Evolutionary conservation across 768 basidiomycete genomes (phyloP), one percentile per base, ranked within the genome.

Genomic region (Fomitopsis serialis): DNA sequence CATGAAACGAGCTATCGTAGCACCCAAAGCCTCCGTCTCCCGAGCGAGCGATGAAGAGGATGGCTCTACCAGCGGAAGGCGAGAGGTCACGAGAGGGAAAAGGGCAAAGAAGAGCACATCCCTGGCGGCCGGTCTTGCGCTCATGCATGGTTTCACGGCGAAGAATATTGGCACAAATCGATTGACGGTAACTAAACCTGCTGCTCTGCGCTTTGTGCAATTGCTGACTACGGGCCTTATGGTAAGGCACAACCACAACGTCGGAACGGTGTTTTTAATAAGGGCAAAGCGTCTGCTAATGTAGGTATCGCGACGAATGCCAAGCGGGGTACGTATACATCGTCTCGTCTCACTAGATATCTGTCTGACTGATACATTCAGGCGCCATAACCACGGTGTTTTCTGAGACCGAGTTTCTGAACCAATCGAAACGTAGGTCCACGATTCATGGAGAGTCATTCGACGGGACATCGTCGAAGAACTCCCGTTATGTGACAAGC

Each of bases 61-160:
- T 48, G 54, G 52, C 37, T 50, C 45, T 1, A 49, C 57, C 13
- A 44, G 27, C 54, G 24, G 42, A 23, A 52, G 46, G 42, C 53
- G 54, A 44, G 63, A 49, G 8, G 32, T 25, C 22, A 46, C 54
- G 35, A 53, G 50, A 40, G 58, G 61, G 58, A 64, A 47, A 45
- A 56, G 45, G 55, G 66, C 63, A 42, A 45, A 58, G 29, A 68
- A 66, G 52, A 60, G 58, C 37, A 40, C 50, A n/a, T 76, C 69
- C 43, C 52, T 73, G 10, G 72, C 78, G 9, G 68, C 77, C 1
- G 80, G 77, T 3, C 71, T 86, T 32, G 83, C 84, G 0, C 70
- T 88, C 24, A 81, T 88, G 81, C 81, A 86, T 56, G 83, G 82
- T 0, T 85, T 87, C 62, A 67, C 75, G 15, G 79, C 85, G 0